phyloP scores from a whole-genome alignment of 2,329 filamentous ascomycete species.

The Diaporthe sp. region DNA sequence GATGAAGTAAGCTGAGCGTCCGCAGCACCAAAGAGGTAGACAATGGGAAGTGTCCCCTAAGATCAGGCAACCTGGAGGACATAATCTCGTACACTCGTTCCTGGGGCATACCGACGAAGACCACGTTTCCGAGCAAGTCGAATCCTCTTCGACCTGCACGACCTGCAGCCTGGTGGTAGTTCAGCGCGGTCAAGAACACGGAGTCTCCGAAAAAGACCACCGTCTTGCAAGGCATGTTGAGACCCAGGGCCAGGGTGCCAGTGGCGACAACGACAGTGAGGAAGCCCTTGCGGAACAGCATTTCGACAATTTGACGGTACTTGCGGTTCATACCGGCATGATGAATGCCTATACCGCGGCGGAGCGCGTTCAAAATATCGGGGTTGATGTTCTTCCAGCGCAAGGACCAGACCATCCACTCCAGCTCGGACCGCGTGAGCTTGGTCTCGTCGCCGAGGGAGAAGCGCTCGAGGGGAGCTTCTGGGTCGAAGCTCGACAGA shows the following conservation, averaged over 20 bases:
- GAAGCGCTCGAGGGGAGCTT: conserved; percentile 73
- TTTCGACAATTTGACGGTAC: conserved; percentile 81
- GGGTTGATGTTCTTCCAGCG: conserved; percentile 62
- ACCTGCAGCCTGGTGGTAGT: conserved; percentile 82
- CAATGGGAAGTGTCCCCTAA: conserved; percentile 83
- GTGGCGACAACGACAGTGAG: conserved; percentile 80
- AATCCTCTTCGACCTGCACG: conserved; percentile 86
- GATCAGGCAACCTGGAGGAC: conserved; percentile 79
- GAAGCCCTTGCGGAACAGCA: conserved; percentile 80
- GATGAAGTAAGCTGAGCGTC: conserved; percentile 75
- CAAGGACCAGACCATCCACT: conserved; percentile 66
- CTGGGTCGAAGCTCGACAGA: conserved; percentile 77
- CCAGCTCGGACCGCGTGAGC: conserved; percentile 69
- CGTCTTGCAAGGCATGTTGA: conserved; percentile 89
- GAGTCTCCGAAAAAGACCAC: conserved; percentile 83
- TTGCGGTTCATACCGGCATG: conserved; percentile 84
- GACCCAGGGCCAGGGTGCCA: conserved; percentile 81
- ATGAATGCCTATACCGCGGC: conserved; percentile 80
- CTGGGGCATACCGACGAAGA: conserved; percentile 76
- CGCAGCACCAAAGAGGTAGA: conserved; percentile 80
- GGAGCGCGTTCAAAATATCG: conserved; percentile 71
- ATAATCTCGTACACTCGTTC: conserved; percentile 77
- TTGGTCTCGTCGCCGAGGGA: conserved; percentile 76
- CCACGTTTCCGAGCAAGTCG: conserved; percentile 84
- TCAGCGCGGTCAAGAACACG: conserved; percentile 79